Conservation (phyloP, 1,284 basidiomycete species). For the Xerocomus cyaneibrunnescens region DNA sequence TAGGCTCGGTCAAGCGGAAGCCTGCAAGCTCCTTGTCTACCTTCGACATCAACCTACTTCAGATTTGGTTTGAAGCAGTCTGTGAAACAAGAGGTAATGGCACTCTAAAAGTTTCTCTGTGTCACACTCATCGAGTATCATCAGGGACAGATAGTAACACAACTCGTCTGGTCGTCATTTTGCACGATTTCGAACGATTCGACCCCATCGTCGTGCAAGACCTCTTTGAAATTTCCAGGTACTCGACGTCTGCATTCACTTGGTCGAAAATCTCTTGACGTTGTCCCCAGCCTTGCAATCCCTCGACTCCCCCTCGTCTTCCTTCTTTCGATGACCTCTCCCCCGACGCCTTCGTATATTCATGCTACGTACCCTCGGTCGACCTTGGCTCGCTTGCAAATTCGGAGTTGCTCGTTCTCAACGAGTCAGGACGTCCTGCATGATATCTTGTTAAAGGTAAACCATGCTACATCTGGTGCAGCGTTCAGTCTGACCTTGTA, state of each 20-base stretch:
- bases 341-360: conserved; percentile 55
- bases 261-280: not conserved
- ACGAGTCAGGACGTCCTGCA: conserved; percentile 48
- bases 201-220: conserved; percentile 61
- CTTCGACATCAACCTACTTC: conserved; percentile 59
- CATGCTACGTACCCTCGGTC: conserved; percentile 56
- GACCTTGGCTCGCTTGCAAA: conserved; percentile 55
- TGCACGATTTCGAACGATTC: conserved; percentile 72
- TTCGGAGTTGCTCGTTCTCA: conserved; percentile 50
- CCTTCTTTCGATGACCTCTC: conserved; percentile 56
- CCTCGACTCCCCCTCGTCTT: conserved; percentile 58
- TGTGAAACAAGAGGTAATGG: conserved; percentile 38
- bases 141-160: conserved; percentile 16
- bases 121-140: conserved; percentile 13
- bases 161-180: conserved; percentile 49
- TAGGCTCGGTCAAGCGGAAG: conserved; percentile 41
- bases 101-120: not conserved
- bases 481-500: not conserved
- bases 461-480: not conserved
- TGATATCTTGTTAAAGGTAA: conserved; percentile 51
- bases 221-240: conserved; percentile 70
- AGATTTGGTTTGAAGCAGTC: conserved; percentile 54
- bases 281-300: conserved; percentile 40
- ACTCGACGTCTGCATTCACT: not conserved
- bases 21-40: conserved; percentile 51